Evolutionary conservation across 768 basidiomycete genomes (phyloP).

Genomic region (Trametes villosa): DNA sequence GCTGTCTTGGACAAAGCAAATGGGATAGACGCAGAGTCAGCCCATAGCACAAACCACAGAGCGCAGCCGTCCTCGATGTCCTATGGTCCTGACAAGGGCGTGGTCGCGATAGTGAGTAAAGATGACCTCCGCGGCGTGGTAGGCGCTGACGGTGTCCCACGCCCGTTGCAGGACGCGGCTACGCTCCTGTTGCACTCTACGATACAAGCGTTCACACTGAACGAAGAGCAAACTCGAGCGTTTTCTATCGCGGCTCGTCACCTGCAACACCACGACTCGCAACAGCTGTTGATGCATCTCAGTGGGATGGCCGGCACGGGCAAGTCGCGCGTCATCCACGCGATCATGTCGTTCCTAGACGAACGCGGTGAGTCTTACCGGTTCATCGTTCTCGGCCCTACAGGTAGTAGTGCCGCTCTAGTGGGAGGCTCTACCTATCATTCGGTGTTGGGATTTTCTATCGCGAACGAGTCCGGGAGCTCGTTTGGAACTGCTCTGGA

Average conservation of each 20-base stretch:
- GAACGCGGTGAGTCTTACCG: conserved; percentile 15
- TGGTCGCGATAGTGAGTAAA: too few species aligned
- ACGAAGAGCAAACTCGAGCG: neutral
- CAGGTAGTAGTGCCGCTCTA: conserved; percentile 18
- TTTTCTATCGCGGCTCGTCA: neutral
- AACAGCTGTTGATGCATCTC: conserved; percentile 18
- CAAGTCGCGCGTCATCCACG: conserved; percentile 24
- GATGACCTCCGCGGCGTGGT: too few species aligned
- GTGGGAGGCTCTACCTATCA: neutral
- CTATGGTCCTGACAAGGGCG: too few species aligned
- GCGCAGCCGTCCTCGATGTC: too few species aligned
- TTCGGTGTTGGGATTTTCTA: neutral
- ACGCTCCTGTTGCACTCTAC: neutral
- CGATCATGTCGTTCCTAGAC: conserved; percentile 20
- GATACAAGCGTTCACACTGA: neutral
- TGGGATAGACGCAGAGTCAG: too few species aligned
- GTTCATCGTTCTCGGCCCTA: conserved; percentile 30
- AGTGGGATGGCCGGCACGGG: conserved; percentile 25
- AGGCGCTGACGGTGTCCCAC: too few species aligned
- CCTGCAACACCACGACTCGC: neutral
- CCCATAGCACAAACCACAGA: too few species aligned
- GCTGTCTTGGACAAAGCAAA: too few species aligned
- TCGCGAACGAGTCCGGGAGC: neutral
- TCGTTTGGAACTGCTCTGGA: neutral
- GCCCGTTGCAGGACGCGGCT: neutral